Conservation (phyloP, 495 filamentous ascomycete genomes). For the Neurospora tetrasperma region DNA sequence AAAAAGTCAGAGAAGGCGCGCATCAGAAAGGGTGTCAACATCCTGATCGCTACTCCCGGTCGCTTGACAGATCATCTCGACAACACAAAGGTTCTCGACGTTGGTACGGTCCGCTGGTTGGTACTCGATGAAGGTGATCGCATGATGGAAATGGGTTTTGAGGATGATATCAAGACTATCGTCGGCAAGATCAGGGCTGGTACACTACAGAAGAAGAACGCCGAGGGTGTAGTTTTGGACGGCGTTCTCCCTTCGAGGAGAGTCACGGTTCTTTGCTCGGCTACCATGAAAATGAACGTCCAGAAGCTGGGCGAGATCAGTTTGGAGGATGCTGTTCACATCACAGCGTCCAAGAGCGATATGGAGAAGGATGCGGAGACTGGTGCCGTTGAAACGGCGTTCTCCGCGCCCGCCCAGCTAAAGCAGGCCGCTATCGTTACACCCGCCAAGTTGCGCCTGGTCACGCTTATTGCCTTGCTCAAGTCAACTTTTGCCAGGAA, state of each 20-base stretch:
- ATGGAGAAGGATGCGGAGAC: slow-evolving; percentile 33
- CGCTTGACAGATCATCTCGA: slow-evolving; percentile 83
- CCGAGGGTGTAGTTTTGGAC: slow-evolving; percentile 32
- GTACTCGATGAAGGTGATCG: slow-evolving; percentile 93
- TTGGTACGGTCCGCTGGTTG: slow-evolving; percentile 84
- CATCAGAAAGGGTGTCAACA: slow-evolving; percentile 85
- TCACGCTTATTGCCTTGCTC: slow-evolving; percentile 71
- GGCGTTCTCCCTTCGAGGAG: slow-evolving; percentile 58
- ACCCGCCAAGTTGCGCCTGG: slow-evolving; percentile 79
- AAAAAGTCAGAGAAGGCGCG: slow-evolving; percentile 95
- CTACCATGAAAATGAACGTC: slow-evolving; percentile 94
- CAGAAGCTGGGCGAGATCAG: slow-evolving; percentile 88
- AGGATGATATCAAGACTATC: slow-evolving; percentile 73
- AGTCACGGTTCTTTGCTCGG: slow-evolving; percentile 87
- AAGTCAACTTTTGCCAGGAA: slow-evolving; percentile 77
- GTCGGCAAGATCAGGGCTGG: slow-evolving; percentile 60
- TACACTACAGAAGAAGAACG: slow-evolving; percentile 27
- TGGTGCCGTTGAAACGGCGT: slow-evolving; percentile 43
- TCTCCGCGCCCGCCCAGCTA: slow-evolving; percentile 84
- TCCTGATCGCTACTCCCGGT: slow-evolving; percentile 89
- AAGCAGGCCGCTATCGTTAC: slow-evolving; percentile 83
- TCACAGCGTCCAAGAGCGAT: slow-evolving; percentile 55
- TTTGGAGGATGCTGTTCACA: slow-evolving; percentile 82
- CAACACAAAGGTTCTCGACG: slow-evolving; percentile 78
- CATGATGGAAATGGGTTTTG: slow-evolving; percentile 94